Conservation (phyloP, 2,329 filamentous ascomycete genomes). For the Venturia pyrina region DNA sequence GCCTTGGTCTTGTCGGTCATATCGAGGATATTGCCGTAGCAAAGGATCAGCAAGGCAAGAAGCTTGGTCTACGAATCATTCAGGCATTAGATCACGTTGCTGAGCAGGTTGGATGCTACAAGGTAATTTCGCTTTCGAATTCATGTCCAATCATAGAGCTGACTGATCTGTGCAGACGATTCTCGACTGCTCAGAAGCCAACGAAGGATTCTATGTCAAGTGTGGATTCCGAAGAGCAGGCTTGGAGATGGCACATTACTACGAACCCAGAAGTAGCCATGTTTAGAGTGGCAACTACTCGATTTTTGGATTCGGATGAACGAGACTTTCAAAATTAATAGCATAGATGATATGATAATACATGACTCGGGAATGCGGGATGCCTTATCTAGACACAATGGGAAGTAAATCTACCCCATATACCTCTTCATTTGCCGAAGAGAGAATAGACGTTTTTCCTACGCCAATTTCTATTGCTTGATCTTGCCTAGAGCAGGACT, state of each 20-base stretch:
- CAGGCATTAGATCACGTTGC: conserved; percentile 87
- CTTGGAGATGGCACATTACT: conserved; percentile 95
- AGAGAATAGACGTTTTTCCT: neutral
- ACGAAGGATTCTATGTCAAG: conserved; percentile 97
- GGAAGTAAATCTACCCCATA: neutral
- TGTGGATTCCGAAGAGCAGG: conserved; percentile 90
- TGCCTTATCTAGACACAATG: neutral
- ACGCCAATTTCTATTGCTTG: neutral
- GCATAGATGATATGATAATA: neutral
- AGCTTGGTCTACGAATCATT: conserved; percentile 83
- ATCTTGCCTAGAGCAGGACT: no score
- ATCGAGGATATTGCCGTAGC: conserved; percentile 97
- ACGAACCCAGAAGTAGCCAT: conserved; percentile 25
- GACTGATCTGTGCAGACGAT: conserved; percentile 52
- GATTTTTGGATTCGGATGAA: neutral
- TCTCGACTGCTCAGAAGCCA: conserved; percentile 89
- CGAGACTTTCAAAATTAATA: neutral
- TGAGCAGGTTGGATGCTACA: conserved; percentile 86
- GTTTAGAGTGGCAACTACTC: neutral
- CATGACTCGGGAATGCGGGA: neutral
- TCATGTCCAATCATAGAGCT: neutral
- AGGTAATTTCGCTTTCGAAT: conserved; percentile 36
- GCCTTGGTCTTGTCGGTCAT: conserved; percentile 75
- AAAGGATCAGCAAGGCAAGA: conserved; percentile 95
- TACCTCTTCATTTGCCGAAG: neutral